Base-by-base conservation (phyloP, 2,329 filamentous ascomycete species). In the Sporothrix pallida region DNA sequence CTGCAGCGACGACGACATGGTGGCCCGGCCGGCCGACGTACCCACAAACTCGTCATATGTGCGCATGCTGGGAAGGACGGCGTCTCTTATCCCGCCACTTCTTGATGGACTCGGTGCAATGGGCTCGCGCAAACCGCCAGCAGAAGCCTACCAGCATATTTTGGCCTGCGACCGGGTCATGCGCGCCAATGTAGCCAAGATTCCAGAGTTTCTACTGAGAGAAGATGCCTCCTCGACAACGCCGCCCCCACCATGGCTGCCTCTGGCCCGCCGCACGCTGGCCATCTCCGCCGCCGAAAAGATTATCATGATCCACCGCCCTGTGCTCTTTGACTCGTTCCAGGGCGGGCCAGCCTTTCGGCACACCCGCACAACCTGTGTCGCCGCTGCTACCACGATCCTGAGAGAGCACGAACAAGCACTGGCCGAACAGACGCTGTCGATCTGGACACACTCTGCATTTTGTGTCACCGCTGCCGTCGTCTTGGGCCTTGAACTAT, bases 271-370 rank as follows among this genome's bases (percentile, higher is more conserved):
- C 6, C 78, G 79, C 23, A 82, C 80, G 60, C 77, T 82, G 9
- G 80, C 81, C 6, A 82, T 82, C 54, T 81, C 79, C 0, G 80
- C 80, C 2, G 81, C 81, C 1, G 81, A 82, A 58, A 82, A 82
- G 71, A 81, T 82, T 67, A 82, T 82, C 73, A 81, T 82, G 79
- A 81, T 82, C 44, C 81, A 82, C 74, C 80, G 81, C 2, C 79
- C 80, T 0, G 79, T 82, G 9, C 75, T 82, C 0, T 80, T 80
- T 71, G 78, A 77, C 20, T 79, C 76, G 0, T 78, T 78, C 75
- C 80, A 78, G 75, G 78, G 78, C n/a, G 73, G 67, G 17, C 67
- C 77, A 0, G 76, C 72, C 8, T 81, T 80, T 46, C 72, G 20
- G 23, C 76, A 78, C 9, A 80, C 80, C 12, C 75, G 80, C 56